Conservation (phyloP, 1,284 basidiomycete genomes). For the Pseudozyma thailandica region DNA sequence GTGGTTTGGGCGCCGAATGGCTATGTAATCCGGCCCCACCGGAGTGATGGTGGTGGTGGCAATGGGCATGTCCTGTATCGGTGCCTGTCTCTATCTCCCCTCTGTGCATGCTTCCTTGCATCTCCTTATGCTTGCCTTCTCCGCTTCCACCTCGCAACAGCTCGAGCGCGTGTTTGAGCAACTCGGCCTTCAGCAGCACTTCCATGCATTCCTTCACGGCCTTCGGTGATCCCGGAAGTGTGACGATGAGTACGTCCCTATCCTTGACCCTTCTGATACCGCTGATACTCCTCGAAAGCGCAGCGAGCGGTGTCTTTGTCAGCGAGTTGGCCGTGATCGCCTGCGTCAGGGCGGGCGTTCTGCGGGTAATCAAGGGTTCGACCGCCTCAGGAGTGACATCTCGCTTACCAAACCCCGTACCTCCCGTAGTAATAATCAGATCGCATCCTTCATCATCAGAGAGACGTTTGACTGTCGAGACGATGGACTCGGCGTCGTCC, state of each 20-base stretch:
- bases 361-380: constrained; percentile 76
- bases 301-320: constrained; percentile 80
- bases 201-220: constrained; percentile 82
- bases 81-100: constrained; percentile 9
- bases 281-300: constrained; percentile 81
- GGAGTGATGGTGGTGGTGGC: constrained; percentile 46
- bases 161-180: constrained; percentile 79
- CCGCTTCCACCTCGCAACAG: constrained; percentile 79
- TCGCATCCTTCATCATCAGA: constrained; percentile 20
- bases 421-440: constrained; percentile 77
- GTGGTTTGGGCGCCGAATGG: constrained; percentile 38
- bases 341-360: constrained; percentile 82
- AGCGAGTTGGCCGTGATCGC: constrained; percentile 78
- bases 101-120: constrained; percentile 24
- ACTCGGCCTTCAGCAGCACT: constrained; percentile 72
- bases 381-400: constrained; percentile 86
- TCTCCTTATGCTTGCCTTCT: constrained; percentile 72
- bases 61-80: constrained; percentile 29
- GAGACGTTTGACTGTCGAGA: constrained; percentile 2
- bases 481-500: constrained; percentile 34
- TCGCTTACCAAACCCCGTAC: constrained; percentile 82
- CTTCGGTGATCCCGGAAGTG: constrained; percentile 84
- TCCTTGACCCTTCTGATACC: constrained; percentile 71
- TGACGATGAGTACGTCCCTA: constrained; percentile 76
- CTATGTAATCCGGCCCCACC: constrained; percentile 40